Evolutionary conservation across 31 red algal species (phyloP).

Genomic region (Asparagopsis taxiformis): DNA sequence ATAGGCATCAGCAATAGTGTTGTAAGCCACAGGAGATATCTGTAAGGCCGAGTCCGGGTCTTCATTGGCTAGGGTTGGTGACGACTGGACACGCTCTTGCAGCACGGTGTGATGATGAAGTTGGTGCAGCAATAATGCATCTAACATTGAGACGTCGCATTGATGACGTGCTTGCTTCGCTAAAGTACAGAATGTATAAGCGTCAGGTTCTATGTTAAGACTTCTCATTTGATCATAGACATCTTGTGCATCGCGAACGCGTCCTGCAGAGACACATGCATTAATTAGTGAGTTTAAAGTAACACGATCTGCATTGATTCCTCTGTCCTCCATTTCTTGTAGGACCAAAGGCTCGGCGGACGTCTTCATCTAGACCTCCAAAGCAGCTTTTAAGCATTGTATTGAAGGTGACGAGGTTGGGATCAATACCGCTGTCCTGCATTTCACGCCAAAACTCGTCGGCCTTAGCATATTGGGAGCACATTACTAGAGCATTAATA

Average conservation of each 20-base stretch:
- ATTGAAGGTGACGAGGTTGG: constrained; percentile 64
- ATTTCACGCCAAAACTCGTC: constrained; percentile 63
- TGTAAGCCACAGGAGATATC: constrained; percentile 65
- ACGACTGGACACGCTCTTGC: constrained; percentile 3
- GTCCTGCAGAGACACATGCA: constrained; percentile 59
- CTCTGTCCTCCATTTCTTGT: constrained; percentile 59
- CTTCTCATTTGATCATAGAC: constrained; percentile 55
- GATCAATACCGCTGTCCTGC: constrained; percentile 62
- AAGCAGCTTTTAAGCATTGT: constrained; percentile 69
- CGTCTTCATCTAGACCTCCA: constrained; percentile 61
- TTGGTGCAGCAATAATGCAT: constrained; percentile 64
- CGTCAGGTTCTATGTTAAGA: constrained; percentile 54
- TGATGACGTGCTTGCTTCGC: constrained; percentile 54
- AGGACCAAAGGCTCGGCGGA: constrained; percentile 43
- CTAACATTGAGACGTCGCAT: constrained; percentile 55
- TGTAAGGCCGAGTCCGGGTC: background rate
- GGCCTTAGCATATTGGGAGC: constrained; percentile 51
- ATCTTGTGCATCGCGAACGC: constrained; percentile 43
- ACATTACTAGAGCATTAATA: constrained; percentile 69
- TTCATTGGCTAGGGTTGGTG: background rate
- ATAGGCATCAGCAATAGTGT: constrained; percentile 69
- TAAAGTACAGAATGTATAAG: constrained; percentile 56
- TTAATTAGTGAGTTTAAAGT: constrained; percentile 63
- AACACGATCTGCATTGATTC: constrained; percentile 56
- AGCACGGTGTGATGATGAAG: constrained; percentile 51